Evolutionary conservation across 345 rosid species (phyloP).

Genomic region (Eucalyptus curtisii): DNA sequence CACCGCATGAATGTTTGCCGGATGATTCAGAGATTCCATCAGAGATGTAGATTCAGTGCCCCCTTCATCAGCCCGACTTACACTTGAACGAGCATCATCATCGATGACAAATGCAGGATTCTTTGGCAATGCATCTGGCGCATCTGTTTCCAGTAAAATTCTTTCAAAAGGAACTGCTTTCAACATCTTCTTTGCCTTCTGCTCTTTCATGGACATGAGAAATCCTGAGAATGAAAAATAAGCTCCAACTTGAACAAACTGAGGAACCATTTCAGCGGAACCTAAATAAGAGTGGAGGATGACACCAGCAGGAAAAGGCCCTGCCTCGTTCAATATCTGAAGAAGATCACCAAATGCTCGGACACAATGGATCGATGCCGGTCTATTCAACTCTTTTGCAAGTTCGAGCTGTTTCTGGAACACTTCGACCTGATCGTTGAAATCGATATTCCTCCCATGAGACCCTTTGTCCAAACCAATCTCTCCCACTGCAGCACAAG

Average conservation of each 20-base stretch:
- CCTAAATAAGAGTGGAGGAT: conserved; percentile 88
- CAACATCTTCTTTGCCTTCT: conserved; percentile 70
- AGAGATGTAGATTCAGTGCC: conserved; percentile 9
- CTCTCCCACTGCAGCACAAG: conserved; percentile 96
- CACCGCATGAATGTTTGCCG: conserved; percentile 67
- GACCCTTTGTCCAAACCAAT: conserved; percentile 95
- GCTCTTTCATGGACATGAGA: conserved; percentile 62
- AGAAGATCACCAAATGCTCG: conserved; percentile 87
- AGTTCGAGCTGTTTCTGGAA: conserved; percentile 76
- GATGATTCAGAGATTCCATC: conserved; percentile 72
- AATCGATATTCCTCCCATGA: conserved; percentile 61
- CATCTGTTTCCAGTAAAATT: conserved; percentile 84
- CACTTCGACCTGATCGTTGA: conserved; percentile 66
- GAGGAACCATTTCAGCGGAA: conserved; percentile 96
- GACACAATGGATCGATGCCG: conserved; percentile 79
- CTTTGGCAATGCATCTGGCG: conserved; percentile 88
- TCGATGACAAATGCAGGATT: conserved; percentile 10
- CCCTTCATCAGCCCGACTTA: conserved; percentile 23
- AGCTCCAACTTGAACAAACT: conserved; percentile 76
- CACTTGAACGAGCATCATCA: conserved; percentile 35
- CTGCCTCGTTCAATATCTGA: conserved; percentile 41
- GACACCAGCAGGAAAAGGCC: conserved; percentile 82
- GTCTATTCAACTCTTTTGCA: conserved; percentile 71
- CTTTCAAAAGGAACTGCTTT: conserved; percentile 68
- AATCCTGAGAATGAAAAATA: conserved; percentile 93